Conservation (phyloP, 2,329 filamentous ascomycete species). For the Curvularia sp. region DNA sequence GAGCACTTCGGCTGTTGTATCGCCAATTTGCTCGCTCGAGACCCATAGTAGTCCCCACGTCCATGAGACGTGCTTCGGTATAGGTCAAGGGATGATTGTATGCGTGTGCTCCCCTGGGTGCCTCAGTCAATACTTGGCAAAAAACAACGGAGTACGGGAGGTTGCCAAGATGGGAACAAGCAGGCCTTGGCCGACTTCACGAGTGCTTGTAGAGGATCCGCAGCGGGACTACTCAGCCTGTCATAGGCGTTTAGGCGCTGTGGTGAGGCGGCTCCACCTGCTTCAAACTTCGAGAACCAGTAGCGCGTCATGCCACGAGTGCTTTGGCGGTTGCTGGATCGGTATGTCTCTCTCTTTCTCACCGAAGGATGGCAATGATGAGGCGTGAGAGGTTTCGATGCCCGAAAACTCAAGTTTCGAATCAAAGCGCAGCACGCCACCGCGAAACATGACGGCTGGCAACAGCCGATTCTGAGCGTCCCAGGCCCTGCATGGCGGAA, state of each 20-base stretch:
- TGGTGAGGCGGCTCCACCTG: constrained; percentile 30
- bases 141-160: constrained; percentile 4
- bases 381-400: constrained; percentile 31
- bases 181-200: constrained; percentile 7
- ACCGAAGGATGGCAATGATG: constrained; percentile 18
- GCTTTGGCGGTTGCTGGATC: constrained; percentile 10
- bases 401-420: constrained; percentile 34
- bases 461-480: constrained; percentile 18
- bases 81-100: constrained; percentile 19
- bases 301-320: constrained; percentile 7
- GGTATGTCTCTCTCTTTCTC: constrained; percentile 4
- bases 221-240: constrained; percentile 18
- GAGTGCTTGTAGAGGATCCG: constrained; percentile 11
- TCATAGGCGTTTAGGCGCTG: constrained; percentile 16
- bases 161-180: constrained; percentile 18
- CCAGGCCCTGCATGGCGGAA: constrained; percentile 16
- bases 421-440: constrained; percentile 27
- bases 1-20: constrained; percentile 1
- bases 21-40: constrained; percentile 11
- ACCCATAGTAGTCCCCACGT: constrained; percentile 31
- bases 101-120: constrained; percentile 18
- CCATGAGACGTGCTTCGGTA: constrained; percentile 32
- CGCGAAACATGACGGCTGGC: constrained; percentile 30
- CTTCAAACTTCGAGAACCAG: constrained; percentile 27
- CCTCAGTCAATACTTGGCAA: constrained; percentile 21